A percentile compares a stretch with the other conserved stretches of the same genome.
Evolutionary conservation across 768 basidiomycete species (phyloP).

Genomic region (Mycena vulgaris): DNA sequence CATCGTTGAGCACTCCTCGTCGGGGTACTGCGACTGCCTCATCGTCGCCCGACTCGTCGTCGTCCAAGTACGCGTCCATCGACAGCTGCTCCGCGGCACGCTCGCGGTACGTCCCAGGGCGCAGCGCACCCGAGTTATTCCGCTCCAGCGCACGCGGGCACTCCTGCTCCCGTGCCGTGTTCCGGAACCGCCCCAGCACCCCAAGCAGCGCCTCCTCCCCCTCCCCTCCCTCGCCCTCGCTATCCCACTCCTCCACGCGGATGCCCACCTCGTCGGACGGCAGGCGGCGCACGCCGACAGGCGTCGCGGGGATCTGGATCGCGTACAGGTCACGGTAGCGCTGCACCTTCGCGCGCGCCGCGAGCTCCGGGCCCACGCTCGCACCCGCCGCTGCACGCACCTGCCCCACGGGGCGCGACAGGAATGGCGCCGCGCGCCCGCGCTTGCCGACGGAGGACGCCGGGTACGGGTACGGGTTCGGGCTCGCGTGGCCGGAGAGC

Average conservation of each 20-base stretch:
- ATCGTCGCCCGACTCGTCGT: conserved; percentile 39
- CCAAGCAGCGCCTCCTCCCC: conserved; percentile 49
- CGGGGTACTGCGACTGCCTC: conserved; percentile 44
- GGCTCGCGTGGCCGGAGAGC: neutral
- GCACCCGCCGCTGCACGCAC: conserved; percentile 39
- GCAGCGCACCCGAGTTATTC: conserved; percentile 43
- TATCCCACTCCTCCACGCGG: conserved; percentile 43
- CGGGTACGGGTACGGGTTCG: neutral
- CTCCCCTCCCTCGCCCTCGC: conserved; percentile 39
- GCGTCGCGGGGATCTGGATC: too few species aligned
- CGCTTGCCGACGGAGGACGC: conserved; percentile 48
- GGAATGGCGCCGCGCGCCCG: conserved; percentile 68
- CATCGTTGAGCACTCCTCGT: conserved; percentile 46
- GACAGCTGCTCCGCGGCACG: conserved; percentile 14
- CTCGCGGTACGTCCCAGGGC: conserved; percentile 14
- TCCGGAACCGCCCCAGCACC: conserved; percentile 57
- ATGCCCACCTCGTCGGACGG: conserved; percentile 25
- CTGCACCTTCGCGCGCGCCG: too few species aligned
- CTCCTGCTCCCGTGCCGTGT: conserved; percentile 30
- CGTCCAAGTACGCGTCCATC: too few species aligned
- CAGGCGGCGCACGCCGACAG: conserved; percentile 20
- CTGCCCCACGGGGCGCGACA: conserved; percentile 57
- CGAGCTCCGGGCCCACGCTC: conserved; percentile 42
- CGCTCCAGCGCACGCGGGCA: conserved; percentile 44
- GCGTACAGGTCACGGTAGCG: too few species aligned